Percentiles rank a stretch among this genome's conserved stretches.
These are phyloP conservation scores for Galeopsis tetrahit DNA, from an alignment of 257 asterid genomes.

Conservation along the genomic window DNA sequence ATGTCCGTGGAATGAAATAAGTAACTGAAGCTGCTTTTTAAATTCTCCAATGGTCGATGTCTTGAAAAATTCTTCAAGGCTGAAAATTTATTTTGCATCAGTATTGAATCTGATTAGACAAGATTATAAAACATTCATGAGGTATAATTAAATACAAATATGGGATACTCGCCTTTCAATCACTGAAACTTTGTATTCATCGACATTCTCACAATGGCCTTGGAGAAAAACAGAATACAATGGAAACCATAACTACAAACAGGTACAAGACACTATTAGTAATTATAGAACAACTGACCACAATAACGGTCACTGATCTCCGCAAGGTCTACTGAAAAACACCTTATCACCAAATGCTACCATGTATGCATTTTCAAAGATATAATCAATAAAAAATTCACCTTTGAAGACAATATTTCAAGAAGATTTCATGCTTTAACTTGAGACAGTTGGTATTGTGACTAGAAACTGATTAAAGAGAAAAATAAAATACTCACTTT, in stretches of 20 bases:
- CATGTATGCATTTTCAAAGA: background rate
- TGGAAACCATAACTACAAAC: conserved; percentile 86
- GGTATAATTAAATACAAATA: background rate
- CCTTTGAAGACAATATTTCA: too few species aligned
- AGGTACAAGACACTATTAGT: conserved; percentile 11
- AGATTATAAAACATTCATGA: background rate
- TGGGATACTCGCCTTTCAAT: conserved; percentile 61
- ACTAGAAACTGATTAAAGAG: conserved; percentile 15
- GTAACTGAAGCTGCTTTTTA: conserved; percentile 81
- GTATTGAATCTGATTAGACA: conserved; percentile 11
- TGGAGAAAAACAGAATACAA: conserved; percentile 73
- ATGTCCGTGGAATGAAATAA: conserved; percentile 89
- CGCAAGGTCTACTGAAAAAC: background rate
- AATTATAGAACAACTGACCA: conserved; percentile 17
- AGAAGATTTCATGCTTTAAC: background rate
- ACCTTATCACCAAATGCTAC: background rate
- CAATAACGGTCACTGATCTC: conserved; percentile 4
- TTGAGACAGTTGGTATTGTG: conserved; percentile 2
- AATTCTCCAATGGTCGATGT: conserved; percentile 90
- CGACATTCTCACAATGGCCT: conserved; percentile 41
- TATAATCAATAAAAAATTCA: too few species aligned
- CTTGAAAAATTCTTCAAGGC: conserved; percentile 78
- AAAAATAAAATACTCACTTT: conserved; percentile 47
- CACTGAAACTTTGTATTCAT: conserved; percentile 50
- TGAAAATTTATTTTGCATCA: conserved; percentile 46